These are phyloP conservation scores for Eucalyptus regnans DNA, from an alignment of 345 rosid genomes.

Conservation along the genomic window DNA sequence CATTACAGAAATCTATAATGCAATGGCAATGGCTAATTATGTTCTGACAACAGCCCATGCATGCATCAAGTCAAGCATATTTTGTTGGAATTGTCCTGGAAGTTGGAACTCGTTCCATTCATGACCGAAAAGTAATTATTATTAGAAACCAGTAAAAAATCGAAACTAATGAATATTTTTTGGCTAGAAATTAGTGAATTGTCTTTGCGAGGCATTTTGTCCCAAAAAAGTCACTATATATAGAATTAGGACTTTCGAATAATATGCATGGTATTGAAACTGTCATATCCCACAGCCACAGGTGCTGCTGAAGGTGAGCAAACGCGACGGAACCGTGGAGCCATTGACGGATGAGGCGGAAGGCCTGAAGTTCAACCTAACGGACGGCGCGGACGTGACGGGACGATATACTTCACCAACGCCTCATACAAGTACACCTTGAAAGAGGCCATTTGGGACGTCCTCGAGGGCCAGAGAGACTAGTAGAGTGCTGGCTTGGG, in stretches of 20 bases:
- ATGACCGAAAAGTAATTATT: too few species aligned
- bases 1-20: too few species aligned
- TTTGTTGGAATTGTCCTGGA: not conserved
- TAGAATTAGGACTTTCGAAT: not conserved
- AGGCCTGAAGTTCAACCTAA: constrained; percentile 42
- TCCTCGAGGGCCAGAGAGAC: constrained; percentile 64
- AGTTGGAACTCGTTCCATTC: not conserved
- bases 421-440: constrained; percentile 36
- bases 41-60: too few species aligned
- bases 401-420: constrained; percentile 67
- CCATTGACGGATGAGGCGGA: constrained; percentile 53
- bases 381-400: constrained; percentile 53
- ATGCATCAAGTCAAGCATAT: not conserved
- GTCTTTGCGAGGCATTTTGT: too few species aligned
- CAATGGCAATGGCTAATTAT: too few species aligned
- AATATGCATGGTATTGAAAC: not conserved
- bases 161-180: too few species aligned
- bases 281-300: not conserved
- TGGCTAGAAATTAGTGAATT: too few species aligned
- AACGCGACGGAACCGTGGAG: constrained; percentile 28
- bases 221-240: too few species aligned
- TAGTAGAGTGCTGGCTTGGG: constrained; percentile 15
- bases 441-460: not conserved
- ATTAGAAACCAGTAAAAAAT: too few species aligned
- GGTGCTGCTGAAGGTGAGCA: constrained; percentile 58